A percentile compares a stretch with the other conserved stretches of the same genome.
phyloP scores from a whole-genome alignment of 306 rosid genomes.

The Crataegus laevigata region DNA sequence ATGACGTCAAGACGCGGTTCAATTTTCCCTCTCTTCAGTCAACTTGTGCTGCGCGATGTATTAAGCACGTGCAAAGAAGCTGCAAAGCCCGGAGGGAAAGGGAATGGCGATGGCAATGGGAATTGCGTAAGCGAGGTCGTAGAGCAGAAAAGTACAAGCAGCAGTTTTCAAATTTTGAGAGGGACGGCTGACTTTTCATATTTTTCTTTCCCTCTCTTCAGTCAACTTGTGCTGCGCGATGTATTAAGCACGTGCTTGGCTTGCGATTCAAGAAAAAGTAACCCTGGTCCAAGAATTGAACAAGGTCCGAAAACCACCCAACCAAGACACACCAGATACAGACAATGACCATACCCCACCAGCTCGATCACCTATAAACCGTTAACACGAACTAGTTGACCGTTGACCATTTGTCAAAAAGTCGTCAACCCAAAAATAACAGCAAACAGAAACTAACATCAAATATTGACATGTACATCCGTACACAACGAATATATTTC shows the following conservation, averaged over 20 bases:
- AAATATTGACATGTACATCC: not conserved
- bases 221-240: not conserved
- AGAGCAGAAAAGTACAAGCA: no score
- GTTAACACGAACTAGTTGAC: not conserved
- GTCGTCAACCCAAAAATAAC: not conserved
- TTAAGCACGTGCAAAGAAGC: no score
- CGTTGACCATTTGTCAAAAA: not conserved
- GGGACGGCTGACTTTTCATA: no score
- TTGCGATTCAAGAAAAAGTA: no score
- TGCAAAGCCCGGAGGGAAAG: no score
- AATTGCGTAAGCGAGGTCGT: not conserved
- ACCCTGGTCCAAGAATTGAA: no score
- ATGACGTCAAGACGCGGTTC: not conserved
- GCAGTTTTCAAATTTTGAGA: no score
- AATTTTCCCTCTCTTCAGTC: no score
- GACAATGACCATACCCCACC: not conserved
- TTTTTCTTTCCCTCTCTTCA: no score
- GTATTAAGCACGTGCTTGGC: not conserved
- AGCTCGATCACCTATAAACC: not conserved
- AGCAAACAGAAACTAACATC: not conserved
- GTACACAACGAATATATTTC: not conserved
- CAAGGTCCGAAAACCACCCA: no score
- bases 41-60: no score
- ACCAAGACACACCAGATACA: not conserved
- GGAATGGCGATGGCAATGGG: not conserved